A percentile compares a stretch with the other conserved stretches of the same genome.
phyloP scores from a whole-genome alignment of 139 green algal genomes.

The Chlamydomonas eustigma region DNA sequence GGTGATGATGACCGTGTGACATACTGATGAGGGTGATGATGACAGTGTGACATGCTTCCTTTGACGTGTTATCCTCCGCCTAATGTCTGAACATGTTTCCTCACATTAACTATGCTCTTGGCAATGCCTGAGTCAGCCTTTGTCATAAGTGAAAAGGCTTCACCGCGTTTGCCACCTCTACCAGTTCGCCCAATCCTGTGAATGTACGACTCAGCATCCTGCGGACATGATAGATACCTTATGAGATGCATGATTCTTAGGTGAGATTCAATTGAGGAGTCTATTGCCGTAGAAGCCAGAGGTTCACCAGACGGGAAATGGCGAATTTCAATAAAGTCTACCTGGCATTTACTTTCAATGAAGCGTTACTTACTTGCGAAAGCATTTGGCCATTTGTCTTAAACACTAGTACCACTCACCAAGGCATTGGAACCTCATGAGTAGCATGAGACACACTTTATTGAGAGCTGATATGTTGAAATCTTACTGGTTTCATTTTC shows the following conservation, averaged over 20 bases:
- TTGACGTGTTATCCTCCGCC: neutral
- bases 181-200: constrained; percentile 91
- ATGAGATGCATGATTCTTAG: neutral
- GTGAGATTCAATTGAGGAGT: neutral
- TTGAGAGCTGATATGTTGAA: neutral
- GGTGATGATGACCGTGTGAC: too few species aligned
- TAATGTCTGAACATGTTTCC: neutral
- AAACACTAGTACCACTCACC: too few species aligned
- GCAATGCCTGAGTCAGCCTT: neutral
- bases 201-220: constrained; percentile 85
- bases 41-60: too few species aligned
- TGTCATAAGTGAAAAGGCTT: neutral
- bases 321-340: neutral
- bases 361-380: too few species aligned
- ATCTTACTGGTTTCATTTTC: neutral
- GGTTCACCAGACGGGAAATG: neutral
- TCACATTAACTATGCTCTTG: neutral
- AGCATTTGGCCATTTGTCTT: too few species aligned
- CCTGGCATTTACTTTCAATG: neutral
- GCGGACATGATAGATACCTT: neutral
- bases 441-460: neutral
- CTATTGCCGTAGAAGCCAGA: neutral
- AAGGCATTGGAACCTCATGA: too few species aligned
- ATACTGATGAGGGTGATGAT: too few species aligned
- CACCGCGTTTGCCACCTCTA: constrained; percentile 62